Conservation (phyloP, 73 alveolate genomes). For the Paramecium sonneborni region DNA sequence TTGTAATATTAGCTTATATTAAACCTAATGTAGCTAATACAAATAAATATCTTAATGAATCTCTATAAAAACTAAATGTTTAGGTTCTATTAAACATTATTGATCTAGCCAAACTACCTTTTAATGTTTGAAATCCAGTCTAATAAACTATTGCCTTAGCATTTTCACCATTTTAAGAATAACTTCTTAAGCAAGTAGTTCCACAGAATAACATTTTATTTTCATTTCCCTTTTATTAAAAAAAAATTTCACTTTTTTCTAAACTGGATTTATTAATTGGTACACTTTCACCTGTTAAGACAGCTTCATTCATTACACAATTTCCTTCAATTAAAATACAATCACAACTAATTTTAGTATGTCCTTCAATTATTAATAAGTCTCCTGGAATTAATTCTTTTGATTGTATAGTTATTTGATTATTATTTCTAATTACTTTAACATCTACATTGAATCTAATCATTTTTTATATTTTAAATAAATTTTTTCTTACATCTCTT, state of each 20-base stretch:
- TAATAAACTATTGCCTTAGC: slow-evolving; percentile 69
- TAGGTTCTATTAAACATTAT: slow-evolving; percentile 72
- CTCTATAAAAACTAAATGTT: slow-evolving; percentile 75
- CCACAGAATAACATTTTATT: slow-evolving; percentile 25
- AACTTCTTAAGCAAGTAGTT: slow-evolving; percentile 24
- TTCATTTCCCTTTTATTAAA: slow-evolving; percentile 64
- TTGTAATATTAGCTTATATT: slow-evolving; percentile 37
- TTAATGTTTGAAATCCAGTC: slow-evolving; percentile 78
- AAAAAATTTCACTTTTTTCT: slow-evolving; percentile 46
- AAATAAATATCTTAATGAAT: slow-evolving; percentile 68
- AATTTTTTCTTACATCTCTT: neutral
- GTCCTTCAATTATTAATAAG: slow-evolving; percentile 71
- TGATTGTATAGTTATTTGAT: neutral
- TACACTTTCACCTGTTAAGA: slow-evolving; percentile 93
- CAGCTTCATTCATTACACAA: slow-evolving; percentile 88
- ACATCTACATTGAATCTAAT: slow-evolving; percentile 3
- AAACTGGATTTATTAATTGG: slow-evolving; percentile 87
- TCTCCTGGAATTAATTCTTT: slow-evolving; percentile 89
- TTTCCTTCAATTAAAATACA: slow-evolving; percentile 85
- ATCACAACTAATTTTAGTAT: slow-evolving; percentile 88
- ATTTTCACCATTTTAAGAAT: neutral
- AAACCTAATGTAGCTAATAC: slow-evolving; percentile 64
- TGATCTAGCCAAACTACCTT: slow-evolving; percentile 80
- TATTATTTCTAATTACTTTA: slow-evolving; percentile 49
- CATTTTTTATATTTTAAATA: slow-evolving; percentile 15